Percentiles rank a stretch among this genome's conserved stretches.
Evolutionary conservation across 352 stramenopile species (phyloP).

Genomic region (Halophytophthora polymorphica): DNA sequence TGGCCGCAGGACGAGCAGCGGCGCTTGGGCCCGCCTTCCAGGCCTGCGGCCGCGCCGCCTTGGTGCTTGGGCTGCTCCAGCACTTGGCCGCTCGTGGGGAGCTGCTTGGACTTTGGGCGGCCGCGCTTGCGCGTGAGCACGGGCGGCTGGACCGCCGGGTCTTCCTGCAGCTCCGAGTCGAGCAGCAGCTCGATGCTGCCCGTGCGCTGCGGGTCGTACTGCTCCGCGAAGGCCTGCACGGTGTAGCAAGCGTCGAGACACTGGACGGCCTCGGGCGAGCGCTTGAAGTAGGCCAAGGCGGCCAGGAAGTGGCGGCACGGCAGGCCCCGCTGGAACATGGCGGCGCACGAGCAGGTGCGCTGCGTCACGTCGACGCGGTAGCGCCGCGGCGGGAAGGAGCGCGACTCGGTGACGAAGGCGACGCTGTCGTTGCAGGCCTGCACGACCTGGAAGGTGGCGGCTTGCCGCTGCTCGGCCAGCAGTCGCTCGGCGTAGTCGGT

Average conservation of each 20-base stretch:
- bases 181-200: constrained; percentile 28
- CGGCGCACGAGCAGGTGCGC: constrained; percentile 29
- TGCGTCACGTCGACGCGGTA: constrained; percentile 29
- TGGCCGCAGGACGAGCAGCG: constrained; percentile 24
- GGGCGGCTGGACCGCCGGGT: constrained; percentile 21
- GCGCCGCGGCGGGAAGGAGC: constrained; percentile 31
- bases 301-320: constrained; percentile 33
- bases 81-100: constrained; percentile 5
- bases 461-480: constrained; percentile 25
- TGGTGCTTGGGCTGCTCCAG: constrained; percentile 10
- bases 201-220: constrained; percentile 24
- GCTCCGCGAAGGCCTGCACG: constrained; percentile 20
- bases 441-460: constrained; percentile 33
- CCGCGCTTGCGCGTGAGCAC: constrained; percentile 28
- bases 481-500: constrained; percentile 24
- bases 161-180: constrained; percentile 30
- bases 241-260: constrained; percentile 25
- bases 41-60: constrained; percentile 3
- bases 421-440: constrained; percentile 25
- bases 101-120: constrained; percentile 26
- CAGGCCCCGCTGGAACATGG: constrained; percentile 31
- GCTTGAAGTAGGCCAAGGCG: constrained; percentile 24
- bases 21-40: constrained; percentile 12
- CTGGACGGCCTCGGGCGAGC: constrained; percentile 12
- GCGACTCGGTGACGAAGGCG: constrained; percentile 32